Evolutionary conservation across 805 yeast species (phyloP).

Genomic region (Saccharomyces mikatae): DNA sequence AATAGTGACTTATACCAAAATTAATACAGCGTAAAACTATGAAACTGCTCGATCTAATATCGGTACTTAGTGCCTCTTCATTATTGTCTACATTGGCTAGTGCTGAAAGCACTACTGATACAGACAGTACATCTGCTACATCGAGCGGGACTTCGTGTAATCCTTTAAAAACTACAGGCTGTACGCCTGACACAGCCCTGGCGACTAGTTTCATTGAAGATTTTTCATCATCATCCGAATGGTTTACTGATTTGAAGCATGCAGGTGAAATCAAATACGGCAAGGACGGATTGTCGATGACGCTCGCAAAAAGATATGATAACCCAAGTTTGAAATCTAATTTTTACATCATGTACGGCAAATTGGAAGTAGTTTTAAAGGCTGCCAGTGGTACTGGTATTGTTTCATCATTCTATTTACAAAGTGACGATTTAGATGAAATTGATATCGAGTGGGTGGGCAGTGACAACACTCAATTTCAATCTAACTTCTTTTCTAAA

Average conservation of each 20-base stretch:
- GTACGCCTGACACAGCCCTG: constrained; percentile 52
- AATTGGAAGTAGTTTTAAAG: constrained; percentile 59
- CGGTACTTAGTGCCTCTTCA: background rate
- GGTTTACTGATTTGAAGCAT: constrained; percentile 36
- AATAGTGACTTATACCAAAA: background rate
- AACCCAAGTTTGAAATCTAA: constrained; percentile 72
- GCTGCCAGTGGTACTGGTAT: constrained; percentile 76
- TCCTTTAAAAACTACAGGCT: constrained; percentile 34
- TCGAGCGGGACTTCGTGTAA: constrained; percentile 31
- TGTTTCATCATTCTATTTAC: constrained; percentile 72
- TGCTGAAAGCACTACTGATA: background rate
- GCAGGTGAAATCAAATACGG: constrained; percentile 40
- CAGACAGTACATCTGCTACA: constrained; percentile 5
- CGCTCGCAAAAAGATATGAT: constrained; percentile 55
- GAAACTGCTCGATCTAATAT: background rate
- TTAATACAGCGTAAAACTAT: background rate
- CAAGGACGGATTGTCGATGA: constrained; percentile 54
- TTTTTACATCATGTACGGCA: constrained; percentile 85
- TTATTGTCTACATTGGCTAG: constrained; percentile 1
- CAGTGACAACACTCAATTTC: constrained; percentile 64
- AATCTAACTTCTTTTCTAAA: constrained; percentile 72
- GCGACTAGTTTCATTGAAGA: constrained; percentile 46
- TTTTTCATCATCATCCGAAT: constrained; percentile 39
- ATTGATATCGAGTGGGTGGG: constrained; percentile 87
- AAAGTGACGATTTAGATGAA: constrained; percentile 81